Conservation (phyloP, 768 basidiomycete genomes). For the Lepiota subincarnata region DNA sequence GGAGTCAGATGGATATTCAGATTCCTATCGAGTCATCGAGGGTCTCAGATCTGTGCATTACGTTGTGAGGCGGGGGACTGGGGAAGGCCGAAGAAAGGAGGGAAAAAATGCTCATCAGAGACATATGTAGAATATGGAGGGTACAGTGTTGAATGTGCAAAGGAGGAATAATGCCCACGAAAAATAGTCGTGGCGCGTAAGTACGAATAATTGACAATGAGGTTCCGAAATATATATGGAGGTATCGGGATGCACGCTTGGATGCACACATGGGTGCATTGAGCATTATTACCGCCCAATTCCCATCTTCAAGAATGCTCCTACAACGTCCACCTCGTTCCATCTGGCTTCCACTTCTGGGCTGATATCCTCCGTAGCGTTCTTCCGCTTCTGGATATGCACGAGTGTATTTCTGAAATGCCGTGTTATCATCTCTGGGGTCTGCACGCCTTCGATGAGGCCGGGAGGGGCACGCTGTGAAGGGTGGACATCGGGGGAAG, state of each 20-base stretch:
- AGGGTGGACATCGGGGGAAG: constrained; percentile 83
- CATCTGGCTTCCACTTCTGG: constrained; percentile 53
- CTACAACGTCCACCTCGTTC: constrained; percentile 86
- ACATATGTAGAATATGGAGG: not conserved
- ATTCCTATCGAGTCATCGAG: too few relatives aligned
- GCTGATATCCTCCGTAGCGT: constrained; percentile 32
- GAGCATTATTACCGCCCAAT: constrained; percentile 43
- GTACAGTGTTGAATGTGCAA: constrained; percentile 1
- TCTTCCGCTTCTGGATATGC: constrained; percentile 79
- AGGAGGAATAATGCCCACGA: not conserved
- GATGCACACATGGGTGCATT: not conserved
- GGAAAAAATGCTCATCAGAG: not conserved
- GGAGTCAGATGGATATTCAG: too few relatives aligned
- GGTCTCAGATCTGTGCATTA: too few relatives aligned
- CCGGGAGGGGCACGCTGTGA: constrained; percentile 85
- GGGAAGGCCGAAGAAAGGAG: too few relatives aligned
- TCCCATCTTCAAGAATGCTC: constrained; percentile 88
- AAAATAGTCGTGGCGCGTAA: not conserved
- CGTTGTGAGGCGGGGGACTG: too few relatives aligned
- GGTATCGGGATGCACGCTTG: not conserved
- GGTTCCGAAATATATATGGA: not conserved
- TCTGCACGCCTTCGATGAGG: constrained; percentile 86
- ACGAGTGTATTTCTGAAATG: constrained; percentile 90
- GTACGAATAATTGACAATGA: not conserved
- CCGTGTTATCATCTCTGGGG: constrained; percentile 88